phyloP scores from a whole-genome alignment of 352 stramenopile species.

The Pythium folliculosum region DNA sequence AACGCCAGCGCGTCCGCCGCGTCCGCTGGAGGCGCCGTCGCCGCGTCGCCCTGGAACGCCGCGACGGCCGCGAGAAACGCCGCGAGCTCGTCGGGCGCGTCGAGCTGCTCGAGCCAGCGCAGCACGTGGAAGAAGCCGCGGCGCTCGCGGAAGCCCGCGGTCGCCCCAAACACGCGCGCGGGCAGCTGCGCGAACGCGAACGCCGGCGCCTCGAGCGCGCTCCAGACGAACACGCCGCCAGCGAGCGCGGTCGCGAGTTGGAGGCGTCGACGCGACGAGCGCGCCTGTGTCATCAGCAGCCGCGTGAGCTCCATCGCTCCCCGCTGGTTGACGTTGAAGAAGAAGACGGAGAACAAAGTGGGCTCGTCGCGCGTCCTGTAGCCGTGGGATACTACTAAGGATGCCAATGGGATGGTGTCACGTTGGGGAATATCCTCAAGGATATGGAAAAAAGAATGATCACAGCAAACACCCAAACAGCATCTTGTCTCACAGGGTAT shows the following conservation, averaged over 20 bases:
- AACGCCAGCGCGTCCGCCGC: conserved; percentile 1
- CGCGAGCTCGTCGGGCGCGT: conserved; percentile 39
- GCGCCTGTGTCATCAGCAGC: background rate
- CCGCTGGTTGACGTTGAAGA: background rate
- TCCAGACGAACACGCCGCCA: conserved; percentile 32
- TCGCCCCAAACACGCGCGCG: conserved; percentile 9
- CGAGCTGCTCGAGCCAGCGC: conserved; percentile 58
- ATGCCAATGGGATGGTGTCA: too few relatives aligned
- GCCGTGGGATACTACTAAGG: too few relatives aligned
- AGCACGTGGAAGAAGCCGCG: conserved; percentile 51
- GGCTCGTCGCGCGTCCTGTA: too few relatives aligned
- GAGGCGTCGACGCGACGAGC: conserved; percentile 16
- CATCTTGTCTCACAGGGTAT: background rate
- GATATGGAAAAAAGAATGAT: too few relatives aligned
- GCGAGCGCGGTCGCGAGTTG: conserved; percentile 35
- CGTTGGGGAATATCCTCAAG: background rate
- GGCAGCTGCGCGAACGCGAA: conserved; percentile 44
- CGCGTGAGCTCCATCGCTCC: background rate
- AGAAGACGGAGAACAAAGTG: background rate
- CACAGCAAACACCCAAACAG: too few relatives aligned
- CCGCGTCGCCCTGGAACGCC: conserved; percentile 4
- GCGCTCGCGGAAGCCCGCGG: conserved; percentile 39
- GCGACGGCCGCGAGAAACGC: conserved; percentile 26
- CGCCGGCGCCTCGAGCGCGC: conserved; percentile 30
- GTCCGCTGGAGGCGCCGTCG: too few relatives aligned